Conservation (phyloP, 495 filamentous ascomycete genomes). For the Penicillium steckii region DNA sequence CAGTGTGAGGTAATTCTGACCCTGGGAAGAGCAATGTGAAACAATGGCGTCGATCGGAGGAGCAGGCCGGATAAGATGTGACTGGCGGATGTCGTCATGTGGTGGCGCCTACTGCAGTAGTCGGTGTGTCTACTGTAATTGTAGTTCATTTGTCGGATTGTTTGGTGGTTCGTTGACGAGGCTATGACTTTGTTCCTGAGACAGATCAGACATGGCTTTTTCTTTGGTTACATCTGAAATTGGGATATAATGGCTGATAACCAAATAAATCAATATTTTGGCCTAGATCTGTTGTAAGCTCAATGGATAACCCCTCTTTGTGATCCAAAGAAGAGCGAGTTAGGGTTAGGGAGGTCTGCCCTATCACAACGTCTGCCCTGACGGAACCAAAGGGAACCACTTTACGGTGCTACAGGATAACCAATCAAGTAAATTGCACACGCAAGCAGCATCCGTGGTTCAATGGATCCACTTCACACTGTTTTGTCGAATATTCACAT, state of each 20-base stretch:
- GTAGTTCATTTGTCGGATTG: neutral
- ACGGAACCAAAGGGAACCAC: neutral
- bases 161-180: neutral
- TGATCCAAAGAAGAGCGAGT: neutral
- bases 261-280: neutral
- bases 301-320: neutral
- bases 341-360: neutral
- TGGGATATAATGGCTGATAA: too few species aligned
- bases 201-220: too few species aligned
- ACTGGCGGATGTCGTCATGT: conserved; percentile 1
- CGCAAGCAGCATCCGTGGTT: neutral
- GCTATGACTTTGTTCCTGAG: neutral
- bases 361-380: neutral
- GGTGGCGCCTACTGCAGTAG: neutral
- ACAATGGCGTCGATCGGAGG: conserved; percentile 2
- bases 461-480: neutral
- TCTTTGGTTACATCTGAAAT: neutral
- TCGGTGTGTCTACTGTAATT: neutral
- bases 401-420: neutral
- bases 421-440: neutral
- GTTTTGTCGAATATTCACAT: neutral
- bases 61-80: neutral
- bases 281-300: neutral
- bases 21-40: neutral
- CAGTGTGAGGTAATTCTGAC: neutral